A percentile compares a stretch with the other conserved stretches of the same genome.
Evolutionary conservation across 768 basidiomycete genomes (phyloP).

Genomic region (Suillus plorans): DNA sequence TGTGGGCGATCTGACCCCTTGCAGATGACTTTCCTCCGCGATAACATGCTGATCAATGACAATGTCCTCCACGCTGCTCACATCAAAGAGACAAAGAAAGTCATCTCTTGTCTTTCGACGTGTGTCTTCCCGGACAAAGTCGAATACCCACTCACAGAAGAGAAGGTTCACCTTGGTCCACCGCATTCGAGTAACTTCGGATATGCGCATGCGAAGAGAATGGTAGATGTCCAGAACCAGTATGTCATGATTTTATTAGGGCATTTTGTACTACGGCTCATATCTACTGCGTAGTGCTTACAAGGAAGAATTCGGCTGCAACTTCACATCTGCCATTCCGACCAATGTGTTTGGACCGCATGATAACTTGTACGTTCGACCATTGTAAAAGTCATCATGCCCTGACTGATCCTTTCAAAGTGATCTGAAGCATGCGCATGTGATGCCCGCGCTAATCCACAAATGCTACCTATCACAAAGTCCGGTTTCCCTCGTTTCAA

Average conservation of each 20-base stretch:
- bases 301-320: slow-evolving; percentile 91
- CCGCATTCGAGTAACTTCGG: slow-evolving; percentile 96
- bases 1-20: background rate
- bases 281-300: slow-evolving; percentile 63
- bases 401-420: slow-evolving; percentile 37
- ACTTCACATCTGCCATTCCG: slow-evolving; percentile 95
- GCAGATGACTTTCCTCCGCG: slow-evolving; percentile 88
- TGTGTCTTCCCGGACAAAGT: slow-evolving; percentile 98
- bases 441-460: slow-evolving; percentile 92
- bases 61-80: slow-evolving; percentile 82
- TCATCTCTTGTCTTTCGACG: slow-evolving; percentile 94
- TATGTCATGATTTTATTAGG: slow-evolving; percentile 33
- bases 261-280: slow-evolving; percentile 2
- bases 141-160: slow-evolving; percentile 89
- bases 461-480: slow-evolving; percentile 92
- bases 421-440: slow-evolving; percentile 88
- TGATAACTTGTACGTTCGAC: slow-evolving; percentile 77
- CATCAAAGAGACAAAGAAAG: slow-evolving; percentile 63
- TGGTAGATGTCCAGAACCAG: slow-evolving; percentile 97
- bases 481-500: slow-evolving; percentile 26
- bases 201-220: slow-evolving; percentile 92
- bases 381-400: background rate
- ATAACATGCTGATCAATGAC: slow-evolving; percentile 95
- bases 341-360: slow-evolving; percentile 96
- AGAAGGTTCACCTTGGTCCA: slow-evolving; percentile 88